Base-by-base conservation (phyloP, 2,329 filamentous ascomycete species). In the Akanthomyces lecanii region DNA sequence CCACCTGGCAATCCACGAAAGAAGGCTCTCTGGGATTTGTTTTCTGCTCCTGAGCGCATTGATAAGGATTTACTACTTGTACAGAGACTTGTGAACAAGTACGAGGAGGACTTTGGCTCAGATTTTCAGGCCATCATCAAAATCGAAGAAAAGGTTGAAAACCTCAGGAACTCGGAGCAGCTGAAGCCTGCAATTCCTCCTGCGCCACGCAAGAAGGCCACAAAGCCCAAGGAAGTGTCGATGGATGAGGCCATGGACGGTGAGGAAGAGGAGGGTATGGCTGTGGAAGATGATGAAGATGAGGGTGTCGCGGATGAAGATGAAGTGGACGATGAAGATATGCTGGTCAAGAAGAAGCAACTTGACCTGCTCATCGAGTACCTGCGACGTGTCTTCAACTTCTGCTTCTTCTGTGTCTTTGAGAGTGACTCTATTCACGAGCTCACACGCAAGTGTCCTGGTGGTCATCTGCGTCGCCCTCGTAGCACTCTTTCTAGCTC, bases 391-490 rank as follows among this genome's bases (percentile, higher is more conserved):
- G 95, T 99, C 59, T 96, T 96, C 82, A 97, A 95, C 77, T 98
- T 99, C 78, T 99, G 95, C 80, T 97, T 99, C 81, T 99, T 98
- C 80, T 99, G 95, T 74, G 96, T 99, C 5, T 98, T 99, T 69
- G 95, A 99, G 77, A 95, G 92, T 72, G 95, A 99, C 75, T 98
- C 94, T 0, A 89, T 98, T 25, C 95, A 99, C 71, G 95, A 99
- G 77, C 82, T 99, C 67, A 93, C 91, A 47, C 88, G 95, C 64
- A 98, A 99, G 77, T 99, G 95, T 70, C 92, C 95, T 30, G 95
- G 95, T 48, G 95, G 95, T n/a, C 95, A 99, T 80, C 86, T 99
- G 65, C 91, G 95, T 66, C 89, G 95, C 55, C 95, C 95, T 45
- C 85, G 93, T 63, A 90, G 90, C 70, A 96, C 92, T 42, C 82